A percentile compares a stretch with the other conserved stretches of the same genome.
These are phyloP conservation scores for Solanum rostratum DNA, from an alignment of 257 asterid species.

Conservation along the genomic window DNA sequence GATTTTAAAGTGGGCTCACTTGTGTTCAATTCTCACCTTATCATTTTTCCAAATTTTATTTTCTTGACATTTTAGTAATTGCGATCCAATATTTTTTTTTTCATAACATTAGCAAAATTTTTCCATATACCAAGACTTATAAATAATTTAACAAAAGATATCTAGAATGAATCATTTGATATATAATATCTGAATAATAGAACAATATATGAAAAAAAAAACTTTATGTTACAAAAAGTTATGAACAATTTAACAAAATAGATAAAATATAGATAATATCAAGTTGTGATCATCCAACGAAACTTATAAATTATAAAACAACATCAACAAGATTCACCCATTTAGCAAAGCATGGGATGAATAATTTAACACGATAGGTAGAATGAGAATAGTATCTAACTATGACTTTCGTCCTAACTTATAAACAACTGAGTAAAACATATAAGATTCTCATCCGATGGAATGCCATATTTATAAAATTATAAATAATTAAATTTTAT, in stretches of 20 bases:
- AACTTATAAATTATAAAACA: background rate
- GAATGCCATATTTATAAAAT: background rate
- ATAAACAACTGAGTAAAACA: background rate
- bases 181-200: background rate
- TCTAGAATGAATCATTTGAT: too few species aligned
- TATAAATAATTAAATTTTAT: too few species aligned
- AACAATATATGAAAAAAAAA: background rate
- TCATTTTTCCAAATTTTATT: too few species aligned
- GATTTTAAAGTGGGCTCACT: too few species aligned
- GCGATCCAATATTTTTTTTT: too few species aligned
- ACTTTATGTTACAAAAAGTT: background rate
- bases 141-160: too few species aligned
- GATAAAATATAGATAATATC: background rate
- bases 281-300: background rate
- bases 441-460: background rate
- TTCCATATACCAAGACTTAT: too few species aligned
- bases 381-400: background rate
- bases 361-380: background rate
- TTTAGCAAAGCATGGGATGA: accelerated
- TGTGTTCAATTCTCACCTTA: too few species aligned
- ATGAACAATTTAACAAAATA: background rate
- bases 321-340: background rate
- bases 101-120: too few species aligned
- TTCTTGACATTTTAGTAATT: too few species aligned
- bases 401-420: background rate